These are phyloP conservation scores for Fusarium dimerum DNA, from an alignment of 2,329 filamentous ascomycete genomes.

Conservation along the genomic window DNA sequence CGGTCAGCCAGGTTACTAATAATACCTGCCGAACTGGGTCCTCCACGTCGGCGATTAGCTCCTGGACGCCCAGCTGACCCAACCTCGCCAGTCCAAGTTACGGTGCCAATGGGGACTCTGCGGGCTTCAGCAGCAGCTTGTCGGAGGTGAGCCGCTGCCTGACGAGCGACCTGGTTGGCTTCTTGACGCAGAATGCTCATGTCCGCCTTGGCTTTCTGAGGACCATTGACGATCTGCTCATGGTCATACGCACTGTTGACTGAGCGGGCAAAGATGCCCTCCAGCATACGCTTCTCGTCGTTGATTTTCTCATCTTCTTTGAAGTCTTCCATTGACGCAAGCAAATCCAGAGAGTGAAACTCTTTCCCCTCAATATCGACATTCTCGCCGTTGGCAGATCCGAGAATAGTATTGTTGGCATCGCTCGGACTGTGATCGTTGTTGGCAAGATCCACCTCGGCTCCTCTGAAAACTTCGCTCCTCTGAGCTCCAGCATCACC, in stretches of 20 bases:
- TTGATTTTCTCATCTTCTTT: constrained; percentile 52
- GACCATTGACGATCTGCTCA: constrained; percentile 83
- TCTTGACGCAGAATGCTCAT: constrained; percentile 78
- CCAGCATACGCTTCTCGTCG: constrained; percentile 78
- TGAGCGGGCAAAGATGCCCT: constrained; percentile 83
- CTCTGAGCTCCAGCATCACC: constrained; percentile 69
- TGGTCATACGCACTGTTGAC: constrained; percentile 93
- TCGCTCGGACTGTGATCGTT: constrained; percentile 2
- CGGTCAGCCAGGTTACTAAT: constrained; percentile 59
- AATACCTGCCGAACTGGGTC: constrained; percentile 55
- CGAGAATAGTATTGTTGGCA: not conserved
- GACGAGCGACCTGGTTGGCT: constrained; percentile 74
- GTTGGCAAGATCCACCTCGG: constrained; percentile 59
- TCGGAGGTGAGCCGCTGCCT: constrained; percentile 75
- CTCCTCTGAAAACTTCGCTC: constrained; percentile 82
- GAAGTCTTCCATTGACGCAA: constrained; percentile 67
- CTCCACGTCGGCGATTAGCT: constrained; percentile 50
- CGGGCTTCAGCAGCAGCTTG: constrained; percentile 72
- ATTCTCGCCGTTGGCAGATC: constrained; percentile 7
- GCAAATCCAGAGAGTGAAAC: constrained; percentile 56
- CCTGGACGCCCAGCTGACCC: constrained; percentile 75
- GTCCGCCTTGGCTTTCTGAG: constrained; percentile 71
- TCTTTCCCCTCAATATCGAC: constrained; percentile 33
- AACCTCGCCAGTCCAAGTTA: constrained; percentile 90
- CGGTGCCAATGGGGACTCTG: constrained; percentile 75